Evolutionary conservation across 1,139 yeast species (phyloP), one percentile per base, ranked within the genome.

Genomic region (Ashbya aceris): DNA sequence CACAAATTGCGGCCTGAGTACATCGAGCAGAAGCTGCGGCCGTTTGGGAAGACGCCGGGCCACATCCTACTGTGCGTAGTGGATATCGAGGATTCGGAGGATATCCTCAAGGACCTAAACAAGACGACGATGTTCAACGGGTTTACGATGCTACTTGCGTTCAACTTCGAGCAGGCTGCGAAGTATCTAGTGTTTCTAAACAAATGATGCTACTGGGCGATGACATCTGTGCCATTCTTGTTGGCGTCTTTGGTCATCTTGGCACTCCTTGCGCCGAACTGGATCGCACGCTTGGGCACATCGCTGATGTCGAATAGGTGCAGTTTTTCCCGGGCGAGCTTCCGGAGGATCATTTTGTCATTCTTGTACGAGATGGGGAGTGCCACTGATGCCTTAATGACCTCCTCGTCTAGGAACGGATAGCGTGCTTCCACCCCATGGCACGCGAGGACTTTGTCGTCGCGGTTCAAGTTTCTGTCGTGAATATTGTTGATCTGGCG

Each of bases 211-310:
- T 20, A 14, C 14, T 17, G 14, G 9, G 44, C 49, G 27, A 62
- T 34, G 13, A 51, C 30, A 44, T 65, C 69, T 1, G 69, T 64
- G 2, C 70, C 70, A 41, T 61, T 61, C 29, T 61, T 60, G 41
- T 58, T 64, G 8, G 67, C 64, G 29, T 58, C 56, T 36, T 58
- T 54, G 4, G 62, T 58, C 79, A 91, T 76, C 60, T 91, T 91
- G 1, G 99, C 98, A 56, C 95, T 83, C 51, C 83, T 79, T 0
- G 97, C 84, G 0, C 99, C 99, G 64, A 91, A 91, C 57, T 91
- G 98, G 47, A 91, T 87, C 0, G 99, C 99, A 39, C 98, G 68
- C 58, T 91, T 91, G n/a, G 82, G 76, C 56, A 91, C 97, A 29
- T 68, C 65, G 17, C 78, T 67, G 0, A 86, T 93, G 61, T 72